phyloP scores from a whole-genome alignment of 2,329 filamentous ascomycete species.

The Colletotrichum theobromicola region DNA sequence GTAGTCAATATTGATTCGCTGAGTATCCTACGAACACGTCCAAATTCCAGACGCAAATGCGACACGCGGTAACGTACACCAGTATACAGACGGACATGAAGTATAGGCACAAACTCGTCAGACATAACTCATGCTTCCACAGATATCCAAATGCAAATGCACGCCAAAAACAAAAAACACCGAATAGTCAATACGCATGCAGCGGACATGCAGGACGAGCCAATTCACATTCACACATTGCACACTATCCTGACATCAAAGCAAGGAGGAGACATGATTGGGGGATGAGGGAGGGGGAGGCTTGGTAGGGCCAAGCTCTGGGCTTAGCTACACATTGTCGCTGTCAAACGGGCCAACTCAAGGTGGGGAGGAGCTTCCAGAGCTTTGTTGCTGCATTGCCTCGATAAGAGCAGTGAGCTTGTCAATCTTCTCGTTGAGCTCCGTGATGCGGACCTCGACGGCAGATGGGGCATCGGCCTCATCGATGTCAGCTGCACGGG shows the following conservation, averaged over 20 bases:
- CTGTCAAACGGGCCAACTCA: neutral
- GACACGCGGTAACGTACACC: neutral
- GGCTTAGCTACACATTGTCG: neutral
- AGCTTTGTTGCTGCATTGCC: constrained; percentile 46
- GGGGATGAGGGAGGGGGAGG: neutral
- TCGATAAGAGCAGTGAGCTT: constrained; percentile 59
- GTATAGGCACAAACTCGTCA: neutral
- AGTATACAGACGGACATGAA: neutral
- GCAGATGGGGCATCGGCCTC: constrained; percentile 39
- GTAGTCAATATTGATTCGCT: neutral
- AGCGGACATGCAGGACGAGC: neutral
- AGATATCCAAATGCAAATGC: neutral
- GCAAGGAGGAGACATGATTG: neutral
- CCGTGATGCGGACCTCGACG: constrained; percentile 57
- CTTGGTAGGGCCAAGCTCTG: neutral
- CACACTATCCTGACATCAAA: neutral
- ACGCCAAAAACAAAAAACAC: neutral
- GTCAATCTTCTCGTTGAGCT: constrained; percentile 64
- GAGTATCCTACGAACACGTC: neutral
- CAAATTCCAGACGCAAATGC: neutral
- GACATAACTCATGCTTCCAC: neutral
- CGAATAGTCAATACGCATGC: neutral
- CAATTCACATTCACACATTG: neutral
- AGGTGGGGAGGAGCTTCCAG: neutral
- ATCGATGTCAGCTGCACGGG: constrained; percentile 33